Conservation (phyloP, 2,329 filamentous ascomycete genomes). For the Alternaria sp. region DNA sequence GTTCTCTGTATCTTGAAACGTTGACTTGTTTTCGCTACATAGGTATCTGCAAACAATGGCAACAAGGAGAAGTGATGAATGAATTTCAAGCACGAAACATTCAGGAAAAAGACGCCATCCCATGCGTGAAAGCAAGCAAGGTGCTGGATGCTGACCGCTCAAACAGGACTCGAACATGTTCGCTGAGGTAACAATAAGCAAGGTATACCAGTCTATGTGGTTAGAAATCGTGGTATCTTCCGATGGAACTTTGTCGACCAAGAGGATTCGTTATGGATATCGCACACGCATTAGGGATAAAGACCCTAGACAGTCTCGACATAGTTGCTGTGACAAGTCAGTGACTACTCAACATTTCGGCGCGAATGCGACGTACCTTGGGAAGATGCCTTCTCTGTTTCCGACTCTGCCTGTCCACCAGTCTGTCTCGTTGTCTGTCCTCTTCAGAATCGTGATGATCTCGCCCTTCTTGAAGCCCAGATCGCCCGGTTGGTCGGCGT, state of each 20-base stretch:
- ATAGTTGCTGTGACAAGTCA: conserved; percentile 47
- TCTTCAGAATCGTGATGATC: conserved; percentile 91
- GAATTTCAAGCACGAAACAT: background rate
- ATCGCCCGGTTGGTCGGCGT: conserved; percentile 91
- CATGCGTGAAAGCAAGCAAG: conserved; percentile 18
- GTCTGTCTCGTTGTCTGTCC: conserved; percentile 91
- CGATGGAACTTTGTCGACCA: background rate
- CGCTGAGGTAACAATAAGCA: background rate
- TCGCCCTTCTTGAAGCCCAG: conserved; percentile 98
- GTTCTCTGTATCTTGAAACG: background rate
- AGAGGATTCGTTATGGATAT: conserved; percentile 1
- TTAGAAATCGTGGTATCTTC: conserved; percentile 25
- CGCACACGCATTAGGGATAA: background rate
- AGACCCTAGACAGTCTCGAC: conserved; percentile 47
- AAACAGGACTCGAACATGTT: background rate
- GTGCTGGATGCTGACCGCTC: conserved; percentile 2
- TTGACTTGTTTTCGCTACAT: conserved; percentile 1
- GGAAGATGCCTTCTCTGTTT: conserved; percentile 88
- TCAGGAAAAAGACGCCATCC: conserved; percentile 22
- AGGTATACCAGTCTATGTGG: conserved; percentile 21
- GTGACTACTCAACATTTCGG: background rate
- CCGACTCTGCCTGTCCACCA: conserved; percentile 98
- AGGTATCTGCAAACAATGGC: conserved; percentile 18
- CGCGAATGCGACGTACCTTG: conserved; percentile 65
- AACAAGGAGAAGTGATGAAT: background rate